Evolutionary conservation across 176 grass and related monocot genomes (phyloP), one percentile per base, ranked within the genome.

Genomic region (Avena eriantha): DNA sequence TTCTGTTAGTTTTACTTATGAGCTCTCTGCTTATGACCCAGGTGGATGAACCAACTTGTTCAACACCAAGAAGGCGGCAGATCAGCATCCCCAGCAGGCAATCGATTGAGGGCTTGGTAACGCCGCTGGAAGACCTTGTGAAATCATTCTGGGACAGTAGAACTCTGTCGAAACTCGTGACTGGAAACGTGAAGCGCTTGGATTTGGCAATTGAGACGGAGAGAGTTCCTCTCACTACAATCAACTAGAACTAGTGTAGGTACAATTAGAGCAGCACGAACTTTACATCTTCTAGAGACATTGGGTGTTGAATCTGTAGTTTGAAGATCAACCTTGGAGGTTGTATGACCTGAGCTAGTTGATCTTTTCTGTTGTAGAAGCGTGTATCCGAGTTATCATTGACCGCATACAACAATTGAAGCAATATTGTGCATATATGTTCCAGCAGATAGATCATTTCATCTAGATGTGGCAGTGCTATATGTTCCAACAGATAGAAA

Each of bases 31-130:
- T 70, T 60, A 57, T 73, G n/a, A 26, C 7, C 14, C 80, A 97
- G 92, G 89, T 93, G 84, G 95, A 97, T 58, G 92, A 88, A 79
- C 79, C 85, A 11, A 89, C 92, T 74, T 95, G 92, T 89, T 91
- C 86, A 59, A 95, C 92, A 78, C 90, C 85, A 66, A 86, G 45
- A 77, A 84, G 78, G 79, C 85, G 69, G 54, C 47, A 54, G 43
- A 88, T 93, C 12, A 85, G 82, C 80, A 57, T 95, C 48, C 92
- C 90, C 21, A 94, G 85, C 65, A 56, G 65, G 16, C 66, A 89
- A 77, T 89, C 87, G 14, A 97, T 97, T 0, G 89, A 84, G 67
- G 85, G 92, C 35, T 77, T 91, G 86, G 84, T 83, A 64, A 86
- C 89, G 61, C 90, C 89, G 1, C 80, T 91, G 23, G 92, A 95